A percentile compares a stretch with the other conserved stretches of the same genome.
These are phyloP conservation scores for Fraxinus sp. DNA, from an alignment of 305 asterid genomes.

Conservation along the genomic window DNA sequence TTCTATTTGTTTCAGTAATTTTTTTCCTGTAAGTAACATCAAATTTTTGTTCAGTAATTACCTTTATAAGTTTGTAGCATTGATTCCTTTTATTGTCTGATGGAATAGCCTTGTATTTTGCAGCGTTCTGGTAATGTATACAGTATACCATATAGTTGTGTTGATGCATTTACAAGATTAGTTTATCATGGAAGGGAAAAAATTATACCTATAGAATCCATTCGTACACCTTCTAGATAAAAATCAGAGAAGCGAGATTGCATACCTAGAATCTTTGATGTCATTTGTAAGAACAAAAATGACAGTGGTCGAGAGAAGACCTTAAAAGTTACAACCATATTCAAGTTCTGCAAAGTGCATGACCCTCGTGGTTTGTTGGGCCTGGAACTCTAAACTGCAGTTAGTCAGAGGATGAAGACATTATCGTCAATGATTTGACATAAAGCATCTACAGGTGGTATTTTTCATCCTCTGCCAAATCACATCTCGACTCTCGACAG, in stretches of 20 bases:
- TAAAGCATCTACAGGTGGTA: too few species aligned
- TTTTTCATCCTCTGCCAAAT: too few species aligned
- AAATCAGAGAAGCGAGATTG: neutral
- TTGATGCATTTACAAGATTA: neutral
- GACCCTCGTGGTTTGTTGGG: neutral
- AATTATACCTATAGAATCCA: neutral
- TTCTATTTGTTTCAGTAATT: slow-evolving; percentile 34
- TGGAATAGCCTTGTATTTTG: neutral
- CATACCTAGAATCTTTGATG: neutral
- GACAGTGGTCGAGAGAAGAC: neutral
- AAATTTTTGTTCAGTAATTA: slow-evolving; percentile 21
- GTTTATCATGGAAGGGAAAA: neutral
- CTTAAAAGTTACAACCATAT: neutral
- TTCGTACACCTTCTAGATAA: neutral
- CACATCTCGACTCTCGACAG: too few species aligned
- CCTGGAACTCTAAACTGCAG: too few species aligned
- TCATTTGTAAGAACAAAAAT: neutral
- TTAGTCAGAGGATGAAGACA: too few species aligned
- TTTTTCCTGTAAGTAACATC: slow-evolving; percentile 43
- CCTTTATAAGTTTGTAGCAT: slow-evolving; percentile 26
- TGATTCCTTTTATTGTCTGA: neutral
- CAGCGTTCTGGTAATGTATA: neutral
- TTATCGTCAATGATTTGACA: too few species aligned
- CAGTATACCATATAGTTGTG: neutral
- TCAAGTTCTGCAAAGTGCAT: neutral